Base-by-base conservation (phyloP, 352 stramenopile species). In the Pseudoperonospora humuli region DNA sequence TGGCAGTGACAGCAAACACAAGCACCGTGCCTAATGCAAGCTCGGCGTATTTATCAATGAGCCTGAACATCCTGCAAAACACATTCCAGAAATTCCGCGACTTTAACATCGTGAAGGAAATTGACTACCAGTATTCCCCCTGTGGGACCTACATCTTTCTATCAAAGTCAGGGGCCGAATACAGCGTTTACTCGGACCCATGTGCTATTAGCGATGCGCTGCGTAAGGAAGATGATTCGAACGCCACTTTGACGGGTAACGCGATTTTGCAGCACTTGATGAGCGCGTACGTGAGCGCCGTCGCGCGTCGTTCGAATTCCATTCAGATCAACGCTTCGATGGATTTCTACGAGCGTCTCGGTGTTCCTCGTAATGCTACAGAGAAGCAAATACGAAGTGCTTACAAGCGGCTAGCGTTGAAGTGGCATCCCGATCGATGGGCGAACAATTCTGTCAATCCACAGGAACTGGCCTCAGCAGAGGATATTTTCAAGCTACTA, bases 401-500 rank as follows among this genome's bases (percentile, higher is more conserved):
- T 0, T 93, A 93, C 60, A 85, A 82, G 21, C 52, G 56, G 3
- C 39, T 90, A 8, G 82, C 82, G 11, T 50, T 93, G n/a, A 89
- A 88, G 43, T 93, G 82, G 82, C 82, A 93, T 45, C 79, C 82
- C 3, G 82, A 93, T 53, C 77, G 79, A 3, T 92, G 75, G 76
- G 55, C 81, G 1, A 70, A 70, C 20, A 60, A 56, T 8, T 45
- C 54, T 0, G 26, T 49, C 5, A 72, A 68, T n/a, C 48, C 74
- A 3, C 54, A 76, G 19, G 79, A 92, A 43, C 63, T 78, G 36
- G 59, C 80, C 10, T 77, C 75, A 15, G 79, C 77, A 6, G 79
- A 91, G 31, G 59, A 82, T 25, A 68, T 86, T 13, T 93, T 93
- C 40, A 93, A 93, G 45, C 45, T 93, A 5, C 51, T 92, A 13